Percentiles rank a stretch among this genome's conserved stretches.
Evolutionary conservation across 2,329 filamentous ascomycete species (phyloP).

Genomic region (Hymenotorrendiella dingleyae): DNA sequence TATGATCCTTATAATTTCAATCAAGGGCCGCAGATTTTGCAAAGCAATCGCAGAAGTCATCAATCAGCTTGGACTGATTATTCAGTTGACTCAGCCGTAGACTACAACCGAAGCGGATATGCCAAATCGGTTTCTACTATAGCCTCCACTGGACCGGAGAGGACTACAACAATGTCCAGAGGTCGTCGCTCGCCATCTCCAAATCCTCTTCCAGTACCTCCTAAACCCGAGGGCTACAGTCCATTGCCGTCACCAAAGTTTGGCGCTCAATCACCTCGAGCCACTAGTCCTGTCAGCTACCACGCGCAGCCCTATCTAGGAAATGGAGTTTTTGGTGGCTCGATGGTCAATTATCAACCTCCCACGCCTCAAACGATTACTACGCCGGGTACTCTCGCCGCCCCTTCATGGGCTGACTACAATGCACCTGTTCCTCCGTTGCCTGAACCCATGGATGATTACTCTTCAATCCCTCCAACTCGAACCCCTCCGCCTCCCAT

Average conservation of each 20-base stretch:
- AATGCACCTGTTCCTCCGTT: not conserved
- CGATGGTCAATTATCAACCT: constrained; percentile 22
- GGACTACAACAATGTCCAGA: constrained; percentile 36
- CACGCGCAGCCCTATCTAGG: constrained; percentile 21
- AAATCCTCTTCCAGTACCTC: constrained; percentile 24
- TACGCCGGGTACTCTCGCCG: no score
- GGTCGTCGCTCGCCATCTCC: constrained; percentile 36
- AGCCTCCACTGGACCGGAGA: constrained; percentile 26
- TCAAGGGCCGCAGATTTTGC: constrained; percentile 13
- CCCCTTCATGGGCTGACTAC: no score
- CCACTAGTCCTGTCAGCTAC: constrained; percentile 11
- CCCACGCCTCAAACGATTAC: constrained; percentile 19
- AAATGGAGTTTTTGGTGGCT: constrained; percentile 21
- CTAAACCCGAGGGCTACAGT: constrained; percentile 24
- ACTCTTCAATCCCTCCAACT: constrained; percentile 8
- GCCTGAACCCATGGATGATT: constrained; percentile 4
- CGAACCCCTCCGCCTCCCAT: constrained; percentile 19
- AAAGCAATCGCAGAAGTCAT: constrained; percentile 18
- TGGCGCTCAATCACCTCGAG: constrained; percentile 3
- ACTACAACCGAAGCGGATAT: constrained; percentile 17
- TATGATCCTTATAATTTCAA: constrained; percentile 18
- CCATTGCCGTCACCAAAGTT: constrained; percentile 21
- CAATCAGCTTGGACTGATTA: constrained; percentile 29
- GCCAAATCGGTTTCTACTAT: constrained; percentile 3
- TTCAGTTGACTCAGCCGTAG: constrained; percentile 23